phyloP scores from a whole-genome alignment of 2,329 filamentous ascomycete genomes.

The Calonectria honghensis region DNA sequence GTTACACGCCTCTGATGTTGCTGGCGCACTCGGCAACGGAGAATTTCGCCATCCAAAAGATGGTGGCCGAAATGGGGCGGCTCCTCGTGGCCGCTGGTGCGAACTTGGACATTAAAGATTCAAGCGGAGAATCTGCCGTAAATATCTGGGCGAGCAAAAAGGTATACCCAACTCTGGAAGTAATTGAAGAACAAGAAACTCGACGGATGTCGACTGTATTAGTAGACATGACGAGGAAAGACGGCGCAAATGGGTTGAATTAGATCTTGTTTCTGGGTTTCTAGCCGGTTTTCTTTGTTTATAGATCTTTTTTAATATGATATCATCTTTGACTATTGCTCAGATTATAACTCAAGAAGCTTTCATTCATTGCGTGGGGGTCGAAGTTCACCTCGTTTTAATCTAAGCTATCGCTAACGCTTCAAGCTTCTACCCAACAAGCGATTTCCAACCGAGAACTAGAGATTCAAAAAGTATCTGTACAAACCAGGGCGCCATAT shows the following conservation, averaged over 20 bases:
- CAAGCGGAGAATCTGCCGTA: neutral
- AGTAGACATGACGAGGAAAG: neutral
- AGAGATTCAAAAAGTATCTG: neutral
- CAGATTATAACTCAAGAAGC: too few species aligned
- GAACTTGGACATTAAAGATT: neutral
- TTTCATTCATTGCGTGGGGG: neutral
- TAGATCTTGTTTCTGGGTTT: neutral
- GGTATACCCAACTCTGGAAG: slow-evolving; percentile 1
- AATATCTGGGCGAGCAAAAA: neutral
- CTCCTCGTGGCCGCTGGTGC: slow-evolving; percentile 20
- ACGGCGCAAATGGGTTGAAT: neutral
- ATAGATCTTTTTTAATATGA: neutral
- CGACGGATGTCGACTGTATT: neutral
- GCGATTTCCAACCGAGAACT: neutral
- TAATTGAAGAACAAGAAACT: neutral
- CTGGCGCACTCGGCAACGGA: neutral
- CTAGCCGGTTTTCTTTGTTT: neutral
- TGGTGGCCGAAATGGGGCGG: slow-evolving; percentile 15
- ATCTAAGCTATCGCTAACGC: neutral
- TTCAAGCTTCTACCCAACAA: neutral
- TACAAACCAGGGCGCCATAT: neutral
- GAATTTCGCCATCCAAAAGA: neutral
- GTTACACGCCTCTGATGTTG: slow-evolving; percentile 31
- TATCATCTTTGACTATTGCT: neutral
- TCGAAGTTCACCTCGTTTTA: neutral